Conservation (phyloP, 345 rosid species). For the Zanthoxylum bungeanum region DNA sequence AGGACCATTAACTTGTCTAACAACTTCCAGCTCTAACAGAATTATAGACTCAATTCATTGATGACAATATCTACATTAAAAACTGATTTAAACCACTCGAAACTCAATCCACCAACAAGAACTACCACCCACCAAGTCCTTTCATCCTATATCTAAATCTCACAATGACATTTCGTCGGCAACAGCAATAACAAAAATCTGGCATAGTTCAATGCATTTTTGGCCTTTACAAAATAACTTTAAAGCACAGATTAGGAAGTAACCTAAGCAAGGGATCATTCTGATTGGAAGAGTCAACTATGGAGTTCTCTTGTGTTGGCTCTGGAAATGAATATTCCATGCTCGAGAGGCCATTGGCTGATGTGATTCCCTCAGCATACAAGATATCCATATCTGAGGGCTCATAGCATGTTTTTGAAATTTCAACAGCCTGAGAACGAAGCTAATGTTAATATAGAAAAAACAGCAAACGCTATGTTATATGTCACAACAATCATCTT, state of each 20-base stretch:
- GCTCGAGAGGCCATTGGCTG: conserved; percentile 64
- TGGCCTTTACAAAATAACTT: not conserved
- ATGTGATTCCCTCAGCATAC: conserved; percentile 69
- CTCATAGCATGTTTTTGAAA: conserved; percentile 60
- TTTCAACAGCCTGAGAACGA: conserved; percentile 65
- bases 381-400: conserved; percentile 85
- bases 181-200: conserved; percentile 1
- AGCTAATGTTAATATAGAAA: conserved; percentile 4
- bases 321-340: conserved; percentile 74
- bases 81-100: not conserved
- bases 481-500: not conserved
- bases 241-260: conserved; percentile 12
- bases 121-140: not conserved
- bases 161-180: not conserved
- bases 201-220: not conserved
- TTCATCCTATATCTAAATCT: not conserved
- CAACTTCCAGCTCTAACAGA: not conserved
- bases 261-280: conserved; percentile 53
- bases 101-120: not conserved
- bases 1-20: not conserved
- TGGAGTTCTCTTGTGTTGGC: conserved; percentile 24
- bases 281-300: conserved; percentile 29
- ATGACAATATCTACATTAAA: not conserved
- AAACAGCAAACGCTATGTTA: not conserved
- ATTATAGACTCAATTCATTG: not conserved